Evolutionary conservation across 2,329 filamentous ascomycete species (phyloP), one percentile per base, ranked within the genome.

Genomic region (Plectosphaerella plurivora): DNA sequence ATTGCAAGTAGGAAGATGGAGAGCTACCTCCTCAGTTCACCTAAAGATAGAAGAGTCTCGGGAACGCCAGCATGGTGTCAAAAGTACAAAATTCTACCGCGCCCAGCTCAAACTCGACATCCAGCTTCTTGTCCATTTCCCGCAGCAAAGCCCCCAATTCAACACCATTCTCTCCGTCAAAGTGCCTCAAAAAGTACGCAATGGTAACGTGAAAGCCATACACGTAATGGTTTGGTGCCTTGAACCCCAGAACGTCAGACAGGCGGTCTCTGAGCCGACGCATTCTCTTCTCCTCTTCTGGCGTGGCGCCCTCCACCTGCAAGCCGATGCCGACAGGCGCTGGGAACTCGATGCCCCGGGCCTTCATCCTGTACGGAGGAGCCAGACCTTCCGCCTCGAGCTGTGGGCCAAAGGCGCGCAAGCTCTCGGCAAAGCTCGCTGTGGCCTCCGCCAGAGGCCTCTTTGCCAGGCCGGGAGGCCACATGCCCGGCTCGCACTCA

Each of bases 161-260:
- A 12, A 45, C 22, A 41, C 52, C 54, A 8, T 59, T 42, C 18
- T 53, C 53, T 2, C 53, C 57, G 18, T 59, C 57, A 18, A 57
- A 45, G 39, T 59, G 49, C 22, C 58, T 45, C 52, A 62, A 35
- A 36, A 59, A 45, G 53, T 62, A 62, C 15, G 58, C 60, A 18
- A 61, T 47, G 25, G 50, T 60, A n/a, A 62, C 54, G 37, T 62
- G 60, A 42, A 61, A 59, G 3, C 46, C 47, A 39, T 62, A 62
- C 2, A 51, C 51, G 4, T 61, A 25, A 46, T 62, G 59, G 44
- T 60, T 60, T n/a, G 58, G 58, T 33, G 51, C 53, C 22, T 52
- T 53, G 50, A 61, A 60, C 15, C 54, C 55, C 6, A 61, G 15
- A 1, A 44, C 35, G 33, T 61, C 57, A 1, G 58, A 54, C 11